Base-by-base conservation (phyloP, 2,329 filamentous ascomycete genomes). In the Penicillium sp. region DNA sequence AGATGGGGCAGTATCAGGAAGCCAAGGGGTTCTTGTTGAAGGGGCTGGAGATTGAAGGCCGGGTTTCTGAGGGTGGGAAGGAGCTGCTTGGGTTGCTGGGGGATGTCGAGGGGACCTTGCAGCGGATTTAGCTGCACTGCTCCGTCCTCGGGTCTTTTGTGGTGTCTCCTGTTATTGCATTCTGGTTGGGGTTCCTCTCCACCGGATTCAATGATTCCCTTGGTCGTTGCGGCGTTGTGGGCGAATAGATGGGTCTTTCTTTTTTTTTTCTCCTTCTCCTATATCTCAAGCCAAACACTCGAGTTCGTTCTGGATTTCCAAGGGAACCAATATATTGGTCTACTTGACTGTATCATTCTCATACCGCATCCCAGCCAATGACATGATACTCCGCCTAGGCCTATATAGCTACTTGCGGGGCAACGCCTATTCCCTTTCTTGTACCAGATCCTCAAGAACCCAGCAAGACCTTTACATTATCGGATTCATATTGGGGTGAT, bases 1-100 rank as follows among this genome's bases (percentile, higher is more conserved):
- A 98, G 79, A 97, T 97, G 93, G 85, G 86, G 1, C 69, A 91
- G 45, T 70, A 87, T 58, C 81, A 86, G 39, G 91, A 97, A 78
- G 89, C 90, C 1, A 75, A 75, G 56, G 81, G 83, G 48, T 94
- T 89, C 81, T 77, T 95, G 27, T 77, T 76, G 51, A 77, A 80
- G 60, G 89, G 81, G 0, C 66, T 95, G 41, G 91, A 95, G 72
- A 82, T 90, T 63, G 89, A 94, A 71, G 85, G 84, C 9, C 80
- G 60, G 32, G 69, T 48, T 54, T 53, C 63, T 50, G 62, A 77
- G 44, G 71, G 74, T 31, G 71, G 70, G 47, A 74, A 68, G 59
- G 72, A 70, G 60, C 64, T 74, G 47, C 78, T 66, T 78, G 83
- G 68, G 68, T 70, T 50, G 79, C 60, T 90, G 57, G 74, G 76